These are phyloP conservation scores for Ceriops decandra DNA, from an alignment of 345 rosid species.

Conservation along the genomic window DNA sequence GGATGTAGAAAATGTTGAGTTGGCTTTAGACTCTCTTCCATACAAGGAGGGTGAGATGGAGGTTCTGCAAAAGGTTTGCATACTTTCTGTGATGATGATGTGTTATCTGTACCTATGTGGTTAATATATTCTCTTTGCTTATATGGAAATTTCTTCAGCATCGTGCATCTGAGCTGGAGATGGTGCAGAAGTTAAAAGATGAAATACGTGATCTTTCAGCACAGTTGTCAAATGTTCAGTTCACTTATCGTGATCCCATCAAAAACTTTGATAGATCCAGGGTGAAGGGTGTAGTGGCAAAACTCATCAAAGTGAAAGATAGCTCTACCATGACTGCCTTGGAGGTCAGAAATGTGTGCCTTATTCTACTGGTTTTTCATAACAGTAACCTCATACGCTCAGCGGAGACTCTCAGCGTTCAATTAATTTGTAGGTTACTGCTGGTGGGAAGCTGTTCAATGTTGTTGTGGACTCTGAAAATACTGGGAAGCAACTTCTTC, in stretches of 20 bases:
- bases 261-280: constrained; percentile 82
- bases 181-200: constrained; percentile 75
- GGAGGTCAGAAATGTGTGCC: constrained; percentile 50
- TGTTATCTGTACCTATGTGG: constrained; percentile 1
- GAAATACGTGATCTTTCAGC: constrained; percentile 67
- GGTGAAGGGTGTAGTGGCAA: constrained; percentile 98
- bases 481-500: constrained; percentile 90
- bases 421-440: constrained; percentile 63
- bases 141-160: constrained; percentile 44
- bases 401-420: constrained; percentile 17
- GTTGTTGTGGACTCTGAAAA: constrained; percentile 90
- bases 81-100: constrained; percentile 10
- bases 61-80: constrained; percentile 75
- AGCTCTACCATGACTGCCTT: constrained; percentile 79
- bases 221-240: constrained; percentile 76
- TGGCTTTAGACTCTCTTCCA: constrained; percentile 58
- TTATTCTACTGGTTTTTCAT: neutral
- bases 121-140: constrained; percentile 16
- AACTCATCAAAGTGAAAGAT: constrained; percentile 82
- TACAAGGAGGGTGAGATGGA: constrained; percentile 81
- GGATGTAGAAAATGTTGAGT: constrained; percentile 60
- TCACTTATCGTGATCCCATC: constrained; percentile 74
- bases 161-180: constrained; percentile 58
- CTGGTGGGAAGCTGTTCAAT: constrained; percentile 84
- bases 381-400: neutral